A percentile compares a stretch with the other conserved stretches of the same genome.
Conservation (phyloP, 73 alveolate genomes). For the Paramecium pentaurelia region DNA sequence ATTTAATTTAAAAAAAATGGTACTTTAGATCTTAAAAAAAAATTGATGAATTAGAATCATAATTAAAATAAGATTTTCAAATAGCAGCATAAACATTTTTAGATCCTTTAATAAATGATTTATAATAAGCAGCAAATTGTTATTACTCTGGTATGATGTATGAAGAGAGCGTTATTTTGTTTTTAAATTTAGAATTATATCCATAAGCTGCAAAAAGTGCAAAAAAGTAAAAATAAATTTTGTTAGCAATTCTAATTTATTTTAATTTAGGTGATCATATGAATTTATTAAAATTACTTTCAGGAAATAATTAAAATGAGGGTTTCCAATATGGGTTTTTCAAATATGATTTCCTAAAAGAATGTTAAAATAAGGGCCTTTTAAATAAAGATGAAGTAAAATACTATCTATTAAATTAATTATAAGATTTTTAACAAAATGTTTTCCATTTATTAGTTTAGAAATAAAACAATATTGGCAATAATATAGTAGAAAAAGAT, state of each 20-base stretch:
- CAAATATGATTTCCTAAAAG: background rate
- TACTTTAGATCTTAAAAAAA: constrained; percentile 36
- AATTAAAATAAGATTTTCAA: constrained; percentile 36
- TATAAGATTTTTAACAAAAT: background rate
- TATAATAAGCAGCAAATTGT: constrained; percentile 78
- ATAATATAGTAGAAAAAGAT: background rate
- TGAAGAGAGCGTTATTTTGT: background rate
- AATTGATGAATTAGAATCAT: constrained; percentile 45
- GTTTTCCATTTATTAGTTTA: background rate
- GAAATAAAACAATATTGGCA: background rate
- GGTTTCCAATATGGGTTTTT: background rate
- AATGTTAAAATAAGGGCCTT: background rate
- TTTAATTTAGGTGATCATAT: background rate
- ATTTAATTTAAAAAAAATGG: background rate
- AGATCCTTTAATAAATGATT: background rate
- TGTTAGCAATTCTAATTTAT: background rate
- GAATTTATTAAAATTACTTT: background rate
- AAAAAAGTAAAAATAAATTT: background rate
- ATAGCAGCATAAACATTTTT: constrained; percentile 68
- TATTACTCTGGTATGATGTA: constrained; percentile 69
- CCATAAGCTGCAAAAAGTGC: background rate
- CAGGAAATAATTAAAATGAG: no score
- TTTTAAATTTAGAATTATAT: background rate
- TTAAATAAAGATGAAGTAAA: background rate
- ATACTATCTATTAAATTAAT: background rate